These are phyloP conservation scores for Elongisporangium prolatum DNA, from an alignment of 352 stramenopile genomes.

Conservation along the genomic window DNA sequence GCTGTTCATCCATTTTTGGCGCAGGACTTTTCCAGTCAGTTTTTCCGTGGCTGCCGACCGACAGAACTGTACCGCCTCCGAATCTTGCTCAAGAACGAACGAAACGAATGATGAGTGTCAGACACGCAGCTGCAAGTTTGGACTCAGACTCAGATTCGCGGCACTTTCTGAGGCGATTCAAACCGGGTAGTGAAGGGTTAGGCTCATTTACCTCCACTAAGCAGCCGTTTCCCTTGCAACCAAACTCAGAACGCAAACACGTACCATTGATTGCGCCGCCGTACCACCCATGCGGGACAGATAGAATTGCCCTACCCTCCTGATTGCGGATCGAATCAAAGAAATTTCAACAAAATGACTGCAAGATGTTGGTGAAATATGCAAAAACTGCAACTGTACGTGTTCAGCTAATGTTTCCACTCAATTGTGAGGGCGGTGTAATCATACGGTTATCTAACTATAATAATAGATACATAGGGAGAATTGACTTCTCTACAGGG, in stretches of 20 bases:
- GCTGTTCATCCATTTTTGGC: background rate
- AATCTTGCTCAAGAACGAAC: background rate
- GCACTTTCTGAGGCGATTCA: background rate
- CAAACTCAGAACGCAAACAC: background rate
- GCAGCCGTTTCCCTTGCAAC: background rate
- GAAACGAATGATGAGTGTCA: background rate
- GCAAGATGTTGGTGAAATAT: no score
- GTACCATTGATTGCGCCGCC: background rate
- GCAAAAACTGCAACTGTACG: no score
- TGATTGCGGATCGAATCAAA: background rate
- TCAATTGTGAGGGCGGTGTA: background rate
- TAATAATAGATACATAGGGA: slow-evolving; percentile 1
- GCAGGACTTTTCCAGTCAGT: background rate
- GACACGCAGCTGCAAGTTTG: background rate
- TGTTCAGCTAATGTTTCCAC: background rate
- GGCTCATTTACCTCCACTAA: background rate
- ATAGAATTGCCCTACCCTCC: background rate
- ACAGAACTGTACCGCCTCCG: background rate
- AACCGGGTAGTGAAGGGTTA: background rate
- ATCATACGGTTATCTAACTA: background rate
- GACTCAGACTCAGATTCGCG: background rate
- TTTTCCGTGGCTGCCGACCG: background rate
- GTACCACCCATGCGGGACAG: background rate
- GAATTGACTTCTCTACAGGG: background rate
- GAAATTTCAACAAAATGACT: background rate